Evolutionary conservation across 2,329 filamentous ascomycete genomes (phyloP).

Genomic region (Ambrosiella beaveri): DNA sequence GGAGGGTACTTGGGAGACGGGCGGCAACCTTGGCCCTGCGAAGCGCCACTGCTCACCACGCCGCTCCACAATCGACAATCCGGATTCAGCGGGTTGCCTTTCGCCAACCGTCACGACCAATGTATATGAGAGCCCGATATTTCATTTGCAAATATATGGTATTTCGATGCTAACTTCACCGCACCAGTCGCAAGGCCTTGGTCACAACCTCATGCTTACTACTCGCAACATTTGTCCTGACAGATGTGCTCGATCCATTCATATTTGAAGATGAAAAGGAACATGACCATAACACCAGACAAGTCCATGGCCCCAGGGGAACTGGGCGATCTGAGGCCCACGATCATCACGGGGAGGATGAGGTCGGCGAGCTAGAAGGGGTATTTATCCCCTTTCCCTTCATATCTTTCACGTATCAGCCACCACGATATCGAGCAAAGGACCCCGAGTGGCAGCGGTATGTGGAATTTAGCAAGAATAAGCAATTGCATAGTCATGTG

Average conservation of each 20-base stretch:
- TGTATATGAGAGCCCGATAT: neutral
- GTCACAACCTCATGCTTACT: neutral
- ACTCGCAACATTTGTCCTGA: conserved; percentile 6
- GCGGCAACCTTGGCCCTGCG: conserved; percentile 9
- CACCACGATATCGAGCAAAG: conserved; percentile 33
- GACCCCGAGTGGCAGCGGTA: conserved; percentile 50
- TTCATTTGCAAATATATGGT: neutral
- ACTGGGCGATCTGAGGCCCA: conserved; percentile 22
- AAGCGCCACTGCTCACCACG: conserved; percentile 10
- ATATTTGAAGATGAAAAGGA: conserved; percentile 11
- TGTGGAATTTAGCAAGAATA: conserved; percentile 38
- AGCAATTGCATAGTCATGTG: conserved; percentile 29
- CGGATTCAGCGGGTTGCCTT: conserved; percentile 11
- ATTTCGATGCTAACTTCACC: neutral
- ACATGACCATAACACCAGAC: neutral
- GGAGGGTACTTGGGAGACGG: conserved; percentile 7
- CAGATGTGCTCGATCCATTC: conserved; percentile 10
- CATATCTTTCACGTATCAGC: conserved; percentile 31
- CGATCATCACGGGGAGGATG: conserved; percentile 19
- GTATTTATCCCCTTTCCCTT: conserved; percentile 47
- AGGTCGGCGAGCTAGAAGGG: conserved; percentile 27
- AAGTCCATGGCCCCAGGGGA: conserved; percentile 18
- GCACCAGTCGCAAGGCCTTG: conserved; percentile 6
- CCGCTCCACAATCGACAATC: conserved; percentile 9
- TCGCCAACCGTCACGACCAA: conserved; percentile 6